These are phyloP conservation scores for Bombardia bombarda DNA, from an alignment of 495 filamentous ascomycete species.

Conservation along the genomic window DNA sequence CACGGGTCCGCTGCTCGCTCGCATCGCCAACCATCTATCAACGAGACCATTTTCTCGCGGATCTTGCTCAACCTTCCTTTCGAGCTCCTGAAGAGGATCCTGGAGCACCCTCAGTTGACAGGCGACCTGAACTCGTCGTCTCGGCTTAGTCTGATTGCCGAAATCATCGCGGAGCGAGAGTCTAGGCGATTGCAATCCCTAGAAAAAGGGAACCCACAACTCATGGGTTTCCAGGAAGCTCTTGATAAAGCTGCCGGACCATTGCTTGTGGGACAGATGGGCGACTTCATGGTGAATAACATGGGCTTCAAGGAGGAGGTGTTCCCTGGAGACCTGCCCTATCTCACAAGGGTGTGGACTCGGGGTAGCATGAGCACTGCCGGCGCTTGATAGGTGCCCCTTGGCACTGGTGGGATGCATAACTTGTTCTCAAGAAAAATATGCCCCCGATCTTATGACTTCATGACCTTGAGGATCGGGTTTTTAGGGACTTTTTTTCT, in stretches of 20 bases:
- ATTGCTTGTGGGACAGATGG: conserved; percentile 9
- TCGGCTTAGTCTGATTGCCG: conserved; percentile 37
- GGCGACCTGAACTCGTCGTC: conserved; percentile 36
- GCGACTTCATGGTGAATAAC: conserved; percentile 20
- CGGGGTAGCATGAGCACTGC: background rate
- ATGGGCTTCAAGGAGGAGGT: conserved; percentile 40
- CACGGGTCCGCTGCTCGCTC: conserved; percentile 1
- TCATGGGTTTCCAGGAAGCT: conserved; percentile 10
- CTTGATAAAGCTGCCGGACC: conserved; percentile 11
- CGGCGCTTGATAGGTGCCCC: background rate
- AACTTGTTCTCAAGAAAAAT: too few species aligned
- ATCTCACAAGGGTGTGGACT: conserved; percentile 19
- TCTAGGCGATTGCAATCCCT: conserved; percentile 29
- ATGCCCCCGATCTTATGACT: conserved; percentile 8
- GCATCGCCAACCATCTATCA: conserved; percentile 4
- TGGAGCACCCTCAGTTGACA: conserved; percentile 40
- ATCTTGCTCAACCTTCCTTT: conserved; percentile 59
- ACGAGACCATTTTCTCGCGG: conserved; percentile 43
- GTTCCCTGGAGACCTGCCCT: conserved; percentile 20
- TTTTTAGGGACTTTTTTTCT: too few species aligned
- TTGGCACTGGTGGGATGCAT: too few species aligned
- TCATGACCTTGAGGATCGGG: conserved; percentile 16
- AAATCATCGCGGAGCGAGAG: conserved; percentile 56
- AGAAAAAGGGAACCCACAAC: conserved; percentile 21
- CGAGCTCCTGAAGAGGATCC: conserved; percentile 44